A percentile compares a stretch with the other conserved stretches of the same genome.
These are phyloP conservation scores for Mucor velutinosus DNA, from an alignment of 371 early-diverging fungal species.

Conservation along the genomic window DNA sequence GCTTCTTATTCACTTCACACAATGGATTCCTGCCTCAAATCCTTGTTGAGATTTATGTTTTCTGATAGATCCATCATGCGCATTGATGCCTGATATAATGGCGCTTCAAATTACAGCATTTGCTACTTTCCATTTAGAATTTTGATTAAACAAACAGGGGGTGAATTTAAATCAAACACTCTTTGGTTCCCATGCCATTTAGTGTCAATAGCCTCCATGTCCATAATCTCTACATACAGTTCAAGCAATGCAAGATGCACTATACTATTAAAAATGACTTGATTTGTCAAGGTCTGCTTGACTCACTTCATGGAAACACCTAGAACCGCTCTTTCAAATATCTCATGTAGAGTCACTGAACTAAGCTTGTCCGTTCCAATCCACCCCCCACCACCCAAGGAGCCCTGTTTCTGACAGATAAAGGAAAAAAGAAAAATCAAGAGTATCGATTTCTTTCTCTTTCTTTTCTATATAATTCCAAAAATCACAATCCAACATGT, in stretches of 20 bases:
- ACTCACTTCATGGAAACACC: background rate
- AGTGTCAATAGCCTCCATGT: background rate
- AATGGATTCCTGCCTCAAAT: too few species aligned
- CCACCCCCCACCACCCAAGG: background rate
- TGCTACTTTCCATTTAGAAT: background rate
- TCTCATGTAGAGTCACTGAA: slow-evolving; percentile 7
- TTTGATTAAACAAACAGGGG: background rate
- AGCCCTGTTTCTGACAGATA: slow-evolving; percentile 18
- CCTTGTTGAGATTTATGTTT: too few species aligned
- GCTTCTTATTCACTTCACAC: too few species aligned
- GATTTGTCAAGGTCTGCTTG: background rate
- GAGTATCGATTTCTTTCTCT: background rate
- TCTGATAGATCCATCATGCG: background rate
- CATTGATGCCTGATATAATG: background rate
- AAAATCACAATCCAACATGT: slow-evolving; percentile 13
- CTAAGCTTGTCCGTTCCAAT: background rate
- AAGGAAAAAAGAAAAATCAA: background rate
- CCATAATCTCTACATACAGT: background rate
- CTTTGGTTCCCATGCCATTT: background rate
- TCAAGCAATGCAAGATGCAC: background rate
- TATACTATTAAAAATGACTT: background rate
- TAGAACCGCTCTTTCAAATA: background rate
- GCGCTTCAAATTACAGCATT: background rate
- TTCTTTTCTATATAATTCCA: background rate
- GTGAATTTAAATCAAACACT: background rate